These are phyloP conservation scores for Porphyridium purpureum DNA, from an alignment of 23 red algal species.

Conservation along the genomic window DNA sequence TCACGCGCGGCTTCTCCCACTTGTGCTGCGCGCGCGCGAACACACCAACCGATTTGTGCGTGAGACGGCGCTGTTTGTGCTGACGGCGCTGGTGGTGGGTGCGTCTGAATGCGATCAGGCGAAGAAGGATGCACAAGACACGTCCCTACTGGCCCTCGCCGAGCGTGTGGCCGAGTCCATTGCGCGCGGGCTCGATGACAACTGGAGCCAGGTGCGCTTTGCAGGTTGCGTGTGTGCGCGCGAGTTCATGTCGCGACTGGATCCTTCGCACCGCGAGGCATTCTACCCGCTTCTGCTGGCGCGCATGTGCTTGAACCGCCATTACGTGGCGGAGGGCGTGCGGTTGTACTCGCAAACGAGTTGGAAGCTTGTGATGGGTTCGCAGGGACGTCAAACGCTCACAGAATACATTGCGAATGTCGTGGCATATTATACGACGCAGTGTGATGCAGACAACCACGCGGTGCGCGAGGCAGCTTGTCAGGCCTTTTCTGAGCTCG, in stretches of 20 bases:
- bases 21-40: conserved; percentile 4
- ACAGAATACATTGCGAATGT: conserved; percentile 14
- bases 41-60: conserved; percentile 92
- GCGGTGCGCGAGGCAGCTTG: conserved; percentile 87
- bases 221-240: conserved; percentile 1
- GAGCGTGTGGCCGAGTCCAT: conserved; percentile 6
- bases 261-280: background rate
- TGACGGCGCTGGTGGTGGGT: conserved; percentile 4
- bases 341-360: conserved; percentile 36
- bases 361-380: conserved; percentile 32
- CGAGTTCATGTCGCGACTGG: background rate
- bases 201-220: conserved; percentile 97
- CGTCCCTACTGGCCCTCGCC: background rate
- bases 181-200: conserved; percentile 65
- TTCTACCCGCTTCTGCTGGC: conserved; percentile 49
- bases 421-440: conserved; percentile 39
- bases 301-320: conserved; percentile 85
- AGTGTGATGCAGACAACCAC: conserved; percentile 86
- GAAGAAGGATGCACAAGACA: background rate
- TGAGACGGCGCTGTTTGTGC: conserved; percentile 49
- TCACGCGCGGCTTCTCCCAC: conserved; percentile 6
- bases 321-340: conserved; percentile 95
- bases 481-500: conserved; percentile 52
- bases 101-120: background rate
- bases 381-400: conserved; percentile 29